Conservation (phyloP, 2,329 filamentous ascomycete genomes). For the Aureobasidium sp. region DNA sequence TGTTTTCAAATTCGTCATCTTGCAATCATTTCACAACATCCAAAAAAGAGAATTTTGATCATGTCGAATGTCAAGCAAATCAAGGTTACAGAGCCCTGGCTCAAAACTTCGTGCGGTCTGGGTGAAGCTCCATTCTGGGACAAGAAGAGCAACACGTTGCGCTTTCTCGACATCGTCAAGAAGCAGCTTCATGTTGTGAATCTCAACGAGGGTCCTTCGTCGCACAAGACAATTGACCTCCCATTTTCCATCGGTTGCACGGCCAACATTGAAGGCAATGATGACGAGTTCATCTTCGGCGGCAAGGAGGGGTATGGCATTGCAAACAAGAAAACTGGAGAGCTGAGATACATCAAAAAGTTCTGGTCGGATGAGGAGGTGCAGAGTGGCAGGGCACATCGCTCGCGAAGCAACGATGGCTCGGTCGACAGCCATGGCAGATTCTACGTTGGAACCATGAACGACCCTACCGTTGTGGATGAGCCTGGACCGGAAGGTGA, state of each 20-base stretch:
- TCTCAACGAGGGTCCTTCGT: slow-evolving; percentile 53
- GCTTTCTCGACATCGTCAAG: slow-evolving; percentile 77
- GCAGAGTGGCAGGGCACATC: slow-evolving; percentile 29
- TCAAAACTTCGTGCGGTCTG: slow-evolving; percentile 57
- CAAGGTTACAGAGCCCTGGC: slow-evolving; percentile 36
- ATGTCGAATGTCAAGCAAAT: slow-evolving; percentile 27
- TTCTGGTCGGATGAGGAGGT: slow-evolving; percentile 45
- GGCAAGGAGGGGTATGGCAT: slow-evolving; percentile 77
- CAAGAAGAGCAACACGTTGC: slow-evolving; percentile 53
- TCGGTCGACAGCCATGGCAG: slow-evolving; percentile 69
- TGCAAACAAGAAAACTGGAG: slow-evolving; percentile 55
- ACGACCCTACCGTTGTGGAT: slow-evolving; percentile 52
- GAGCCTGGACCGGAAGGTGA: slow-evolving; percentile 11
- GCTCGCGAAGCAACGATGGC: slow-evolving; percentile 70
- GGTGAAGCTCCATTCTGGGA: slow-evolving; percentile 73
- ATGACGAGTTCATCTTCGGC: slow-evolving; percentile 62
- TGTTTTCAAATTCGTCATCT: neutral
- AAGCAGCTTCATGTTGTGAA: slow-evolving; percentile 65
- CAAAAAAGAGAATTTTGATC: neutral
- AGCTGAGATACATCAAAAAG: slow-evolving; percentile 48
- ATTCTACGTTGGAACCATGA: slow-evolving; percentile 84
- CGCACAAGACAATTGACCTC: slow-evolving; percentile 47
- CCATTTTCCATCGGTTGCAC: slow-evolving; percentile 53
- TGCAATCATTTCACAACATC: neutral
- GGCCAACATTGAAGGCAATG: slow-evolving; percentile 61